Evolutionary conservation across 2,329 filamentous ascomycete species (phyloP).

Genomic region (Verticillium longisporum): DNA sequence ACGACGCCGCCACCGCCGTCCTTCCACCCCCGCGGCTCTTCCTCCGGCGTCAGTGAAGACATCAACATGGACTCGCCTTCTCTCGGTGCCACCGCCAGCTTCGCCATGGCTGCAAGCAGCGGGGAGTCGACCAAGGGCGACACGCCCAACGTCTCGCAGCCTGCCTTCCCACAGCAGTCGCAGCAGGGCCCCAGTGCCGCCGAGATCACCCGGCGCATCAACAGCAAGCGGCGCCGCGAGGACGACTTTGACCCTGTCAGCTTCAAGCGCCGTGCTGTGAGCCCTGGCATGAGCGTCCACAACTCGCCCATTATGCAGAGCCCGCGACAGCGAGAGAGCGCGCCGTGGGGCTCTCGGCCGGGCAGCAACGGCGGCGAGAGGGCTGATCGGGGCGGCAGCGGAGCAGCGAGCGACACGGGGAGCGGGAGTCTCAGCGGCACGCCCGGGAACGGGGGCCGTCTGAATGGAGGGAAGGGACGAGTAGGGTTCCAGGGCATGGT

Average conservation of each 20-base stretch:
- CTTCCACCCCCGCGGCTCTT: slow-evolving; percentile 51
- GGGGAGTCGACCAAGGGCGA: slow-evolving; percentile 20
- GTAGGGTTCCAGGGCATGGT: slow-evolving; percentile 88
- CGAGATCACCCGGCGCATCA: slow-evolving; percentile 71
- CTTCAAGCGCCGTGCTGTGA: slow-evolving; percentile 88
- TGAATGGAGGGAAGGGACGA: slow-evolving; percentile 48
- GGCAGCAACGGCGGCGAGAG: slow-evolving; percentile 52
- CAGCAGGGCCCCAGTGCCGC: slow-evolving; percentile 54
- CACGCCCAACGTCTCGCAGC: slow-evolving; percentile 15
- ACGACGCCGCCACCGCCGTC: slow-evolving; percentile 59
- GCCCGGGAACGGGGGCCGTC: slow-evolving; percentile 30
- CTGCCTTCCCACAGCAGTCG: slow-evolving; percentile 14
- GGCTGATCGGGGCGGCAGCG: slow-evolving; percentile 37
- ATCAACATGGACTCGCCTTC: slow-evolving; percentile 66
- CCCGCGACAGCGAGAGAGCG: slow-evolving; percentile 65
- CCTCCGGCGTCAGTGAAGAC: slow-evolving; percentile 61
- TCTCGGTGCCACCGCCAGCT: slow-evolving; percentile 26
- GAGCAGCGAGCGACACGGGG: slow-evolving; percentile 44
- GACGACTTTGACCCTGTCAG: slow-evolving; percentile 84
- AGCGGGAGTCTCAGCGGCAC: slow-evolving; percentile 25
- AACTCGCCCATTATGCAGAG: slow-evolving; percentile 86
- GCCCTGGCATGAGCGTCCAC: slow-evolving; percentile 82
- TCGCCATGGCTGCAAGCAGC: slow-evolving; percentile 16
- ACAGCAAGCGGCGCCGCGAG: slow-evolving; percentile 78
- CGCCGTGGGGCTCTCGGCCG: slow-evolving; percentile 66